Percentiles rank a stretch among this genome's conserved stretches.
Evolutionary conservation across 2,329 filamentous ascomycete species (phyloP).

Genomic region (Diplodia scrobiculata): DNA sequence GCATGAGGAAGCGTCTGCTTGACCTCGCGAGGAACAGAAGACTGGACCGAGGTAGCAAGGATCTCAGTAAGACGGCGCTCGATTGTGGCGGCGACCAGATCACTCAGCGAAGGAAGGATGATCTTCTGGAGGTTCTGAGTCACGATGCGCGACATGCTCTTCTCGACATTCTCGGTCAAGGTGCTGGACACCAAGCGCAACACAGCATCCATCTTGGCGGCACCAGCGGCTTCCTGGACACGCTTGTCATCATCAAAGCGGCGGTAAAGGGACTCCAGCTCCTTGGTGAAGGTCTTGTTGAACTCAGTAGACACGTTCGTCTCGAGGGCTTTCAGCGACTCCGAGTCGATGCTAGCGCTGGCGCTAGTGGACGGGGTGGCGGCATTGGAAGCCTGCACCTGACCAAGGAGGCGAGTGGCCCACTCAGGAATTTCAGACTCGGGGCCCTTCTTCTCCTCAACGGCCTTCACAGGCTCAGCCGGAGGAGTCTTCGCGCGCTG

Average conservation of each 20-base stretch:
- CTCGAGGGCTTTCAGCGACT: slow-evolving; percentile 60
- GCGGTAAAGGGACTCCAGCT: slow-evolving; percentile 60
- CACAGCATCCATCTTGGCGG: slow-evolving; percentile 69
- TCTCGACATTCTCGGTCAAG: slow-evolving; percentile 70
- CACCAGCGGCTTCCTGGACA: slow-evolving; percentile 62
- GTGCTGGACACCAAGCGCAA: slow-evolving; percentile 69
- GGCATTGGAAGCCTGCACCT: slow-evolving; percentile 34
- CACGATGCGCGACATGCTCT: slow-evolving; percentile 75
- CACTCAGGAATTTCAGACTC: slow-evolving; percentile 42
- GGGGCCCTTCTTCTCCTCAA: slow-evolving; percentile 33
- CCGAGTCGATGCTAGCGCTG: slow-evolving; percentile 36
- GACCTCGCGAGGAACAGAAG: slow-evolving; percentile 71
- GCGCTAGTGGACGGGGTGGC: slow-evolving; percentile 32
- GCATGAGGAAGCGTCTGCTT: slow-evolving; percentile 68
- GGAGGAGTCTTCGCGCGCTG: slow-evolving; percentile 42
- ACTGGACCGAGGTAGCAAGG: slow-evolving; percentile 67
- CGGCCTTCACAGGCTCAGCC: slow-evolving; percentile 32
- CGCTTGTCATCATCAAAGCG: slow-evolving; percentile 70
- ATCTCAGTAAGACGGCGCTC: slow-evolving; percentile 70
- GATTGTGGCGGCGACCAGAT: slow-evolving; percentile 67
- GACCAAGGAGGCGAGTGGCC: slow-evolving; percentile 42
- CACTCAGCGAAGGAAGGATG: slow-evolving; percentile 73
- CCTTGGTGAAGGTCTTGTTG: slow-evolving; percentile 48
- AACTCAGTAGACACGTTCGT: slow-evolving; percentile 53
- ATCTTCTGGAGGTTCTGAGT: slow-evolving; percentile 72